Evolutionary conservation across 1,139 yeast genomes (phyloP).

Genomic region (Saccharomyces hybrid): DNA sequence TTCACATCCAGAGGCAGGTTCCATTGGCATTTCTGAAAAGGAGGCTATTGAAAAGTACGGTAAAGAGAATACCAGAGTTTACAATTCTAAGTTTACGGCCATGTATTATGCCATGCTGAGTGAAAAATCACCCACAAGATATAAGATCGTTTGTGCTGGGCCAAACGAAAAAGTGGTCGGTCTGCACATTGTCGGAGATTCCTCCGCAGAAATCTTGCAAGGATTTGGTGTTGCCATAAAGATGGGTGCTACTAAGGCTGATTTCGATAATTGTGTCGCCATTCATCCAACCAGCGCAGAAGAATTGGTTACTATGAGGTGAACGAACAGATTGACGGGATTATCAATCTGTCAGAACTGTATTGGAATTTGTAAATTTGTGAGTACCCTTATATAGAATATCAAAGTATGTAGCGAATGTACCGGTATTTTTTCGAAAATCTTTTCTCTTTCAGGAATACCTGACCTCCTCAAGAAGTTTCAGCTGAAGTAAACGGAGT

Average conservation of each 20-base stretch:
- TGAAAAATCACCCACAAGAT: constrained; percentile 82
- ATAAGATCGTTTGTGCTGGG: constrained; percentile 78
- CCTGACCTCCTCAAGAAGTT: no score
- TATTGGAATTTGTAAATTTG: no score
- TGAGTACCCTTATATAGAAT: no score
- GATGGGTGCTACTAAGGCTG: constrained; percentile 96
- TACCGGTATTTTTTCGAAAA: no score
- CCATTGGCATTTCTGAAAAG: constrained; percentile 77
- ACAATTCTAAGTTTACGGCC: constrained; percentile 74
- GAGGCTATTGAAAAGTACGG: constrained; percentile 78
- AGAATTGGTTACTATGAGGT: constrained; percentile 84
- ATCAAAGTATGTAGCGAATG: no score
- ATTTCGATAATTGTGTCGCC: constrained; percentile 92
- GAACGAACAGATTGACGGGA: no score
- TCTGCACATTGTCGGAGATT: constrained; percentile 84
- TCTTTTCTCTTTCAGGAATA: no score
- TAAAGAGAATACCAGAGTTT: no score
- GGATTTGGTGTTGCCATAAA: constrained; percentile 97
- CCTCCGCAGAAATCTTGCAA: constrained; percentile 86
- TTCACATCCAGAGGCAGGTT: constrained; percentile 96
- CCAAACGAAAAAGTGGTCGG: constrained; percentile 91
- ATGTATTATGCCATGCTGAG: constrained; percentile 96
- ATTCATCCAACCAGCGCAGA: constrained; percentile 98
- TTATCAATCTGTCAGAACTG: no score
- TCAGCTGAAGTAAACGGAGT: no score